phyloP scores from a whole-genome alignment of 1,139 yeast genomes.

The Kazachstania sp. region DNA sequence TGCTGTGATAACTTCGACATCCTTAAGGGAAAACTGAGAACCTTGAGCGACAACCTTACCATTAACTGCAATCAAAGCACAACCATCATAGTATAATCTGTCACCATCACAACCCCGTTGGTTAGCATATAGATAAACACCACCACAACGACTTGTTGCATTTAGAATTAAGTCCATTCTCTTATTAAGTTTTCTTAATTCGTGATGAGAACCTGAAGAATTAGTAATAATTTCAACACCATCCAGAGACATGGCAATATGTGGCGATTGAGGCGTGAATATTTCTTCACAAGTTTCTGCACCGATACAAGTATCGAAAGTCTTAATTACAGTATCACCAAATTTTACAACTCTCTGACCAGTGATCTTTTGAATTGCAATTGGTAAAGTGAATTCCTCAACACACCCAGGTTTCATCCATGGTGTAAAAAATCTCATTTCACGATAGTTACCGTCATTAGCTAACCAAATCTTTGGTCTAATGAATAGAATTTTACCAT shows the following conservation, averaged over 20 bases:
- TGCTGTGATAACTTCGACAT: constrained; percentile 89
- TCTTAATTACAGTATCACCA: constrained; percentile 84
- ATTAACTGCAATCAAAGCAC: constrained; percentile 87
- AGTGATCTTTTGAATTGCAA: constrained; percentile 50
- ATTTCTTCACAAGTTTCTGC: constrained; percentile 97
- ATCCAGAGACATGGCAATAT: constrained; percentile 80
- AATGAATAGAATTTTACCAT: constrained; percentile 71
- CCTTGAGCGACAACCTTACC: constrained; percentile 92
- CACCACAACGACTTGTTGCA: constrained; percentile 95
- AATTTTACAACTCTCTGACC: constrained; percentile 62
- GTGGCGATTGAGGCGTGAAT: constrained; percentile 94
- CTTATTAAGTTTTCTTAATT: constrained; percentile 77
- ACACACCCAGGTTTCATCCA: constrained; percentile 75
- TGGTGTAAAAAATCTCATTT: constrained; percentile 93
- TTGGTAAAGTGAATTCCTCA: constrained; percentile 68
- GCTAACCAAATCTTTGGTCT: constrained; percentile 91
- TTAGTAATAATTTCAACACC: constrained; percentile 96
- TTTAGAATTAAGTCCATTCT: constrained; percentile 77
- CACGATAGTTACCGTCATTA: constrained; percentile 95
- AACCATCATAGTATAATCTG: constrained; percentile 90
- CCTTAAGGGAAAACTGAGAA: constrained; percentile 75
- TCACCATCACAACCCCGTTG: constrained; percentile 99
- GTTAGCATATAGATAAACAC: constrained; percentile 84
- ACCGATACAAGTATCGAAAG: constrained; percentile 81
- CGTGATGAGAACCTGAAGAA: constrained; percentile 95